A percentile compares a stretch with the other conserved stretches of the same genome.
Evolutionary conservation across 202 grass and related monocot species (phyloP).

Genomic region (Carex sylvatica): DNA sequence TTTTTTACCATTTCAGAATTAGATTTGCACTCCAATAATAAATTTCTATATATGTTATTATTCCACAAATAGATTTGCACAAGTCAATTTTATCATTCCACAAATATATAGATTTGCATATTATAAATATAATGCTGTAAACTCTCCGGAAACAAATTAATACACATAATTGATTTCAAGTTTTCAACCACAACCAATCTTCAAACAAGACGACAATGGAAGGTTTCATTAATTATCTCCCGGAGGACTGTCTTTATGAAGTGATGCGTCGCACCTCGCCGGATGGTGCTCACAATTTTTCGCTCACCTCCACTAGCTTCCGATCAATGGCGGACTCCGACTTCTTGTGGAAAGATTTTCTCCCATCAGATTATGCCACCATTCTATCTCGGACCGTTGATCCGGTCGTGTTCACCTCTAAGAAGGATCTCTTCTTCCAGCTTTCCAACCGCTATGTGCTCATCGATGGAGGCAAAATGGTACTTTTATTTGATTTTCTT

Average conservation of each 20-base stretch:
- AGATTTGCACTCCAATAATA: too few relatives aligned
- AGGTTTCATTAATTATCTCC: slow-evolving; percentile 33
- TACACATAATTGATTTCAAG: too few relatives aligned
- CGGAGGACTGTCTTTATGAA: slow-evolving; percentile 53
- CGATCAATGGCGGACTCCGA: slow-evolving; percentile 47
- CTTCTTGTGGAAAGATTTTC: slow-evolving; percentile 50
- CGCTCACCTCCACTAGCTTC: slow-evolving; percentile 51
- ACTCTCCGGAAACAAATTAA: too few relatives aligned
- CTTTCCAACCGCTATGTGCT: slow-evolving; percentile 57
- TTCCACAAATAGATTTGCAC: too few relatives aligned
- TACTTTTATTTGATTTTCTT: neutral
- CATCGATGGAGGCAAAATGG: slow-evolving; percentile 66
- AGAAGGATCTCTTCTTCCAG: slow-evolving; percentile 66
- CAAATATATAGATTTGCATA: too few relatives aligned
- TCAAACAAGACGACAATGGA: neutral
- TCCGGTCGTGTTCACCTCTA: slow-evolving; percentile 15
- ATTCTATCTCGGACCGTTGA: slow-evolving; percentile 44
- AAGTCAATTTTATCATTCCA: too few relatives aligned
- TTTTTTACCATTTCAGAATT: too few relatives aligned
- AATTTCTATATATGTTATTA: too few relatives aligned
- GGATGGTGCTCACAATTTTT: slow-evolving; percentile 40
- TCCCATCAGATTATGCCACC: slow-evolving; percentile 41
- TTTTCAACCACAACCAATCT: too few relatives aligned
- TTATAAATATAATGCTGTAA: too few relatives aligned
- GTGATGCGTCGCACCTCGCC: slow-evolving; percentile 66